phyloP scores from a whole-genome alignment of 2,329 filamentous ascomycete species.

The Xylaria sp. region DNA sequence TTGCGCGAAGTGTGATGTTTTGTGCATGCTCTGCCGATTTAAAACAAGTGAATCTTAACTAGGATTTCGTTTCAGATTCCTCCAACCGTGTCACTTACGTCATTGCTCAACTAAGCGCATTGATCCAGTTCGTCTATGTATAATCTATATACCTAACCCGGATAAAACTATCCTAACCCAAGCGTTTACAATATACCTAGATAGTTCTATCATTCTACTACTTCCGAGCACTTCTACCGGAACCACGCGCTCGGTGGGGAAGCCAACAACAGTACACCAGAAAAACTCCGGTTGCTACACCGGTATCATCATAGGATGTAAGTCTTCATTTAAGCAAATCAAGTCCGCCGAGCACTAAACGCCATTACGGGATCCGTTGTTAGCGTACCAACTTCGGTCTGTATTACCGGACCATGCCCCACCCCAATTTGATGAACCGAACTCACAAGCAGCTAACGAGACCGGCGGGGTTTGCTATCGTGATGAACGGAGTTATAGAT shows the following conservation, averaged over 20 bases:
- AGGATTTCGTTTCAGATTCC: constrained; percentile 28
- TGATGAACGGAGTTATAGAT: constrained; percentile 2
- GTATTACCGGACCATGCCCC: constrained; percentile 6
- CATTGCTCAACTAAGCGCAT: constrained; percentile 11
- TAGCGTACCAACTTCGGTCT: constrained; percentile 15
- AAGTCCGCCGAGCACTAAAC: constrained; percentile 13
- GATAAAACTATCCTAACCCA: not conserved
- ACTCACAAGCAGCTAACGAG: not conserved
- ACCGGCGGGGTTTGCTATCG: not conserved
- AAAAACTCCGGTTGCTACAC: not conserved
- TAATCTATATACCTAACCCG: too few species aligned
- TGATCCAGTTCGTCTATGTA: not conserved
- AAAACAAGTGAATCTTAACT: constrained; percentile 30
- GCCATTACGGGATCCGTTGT: constrained; percentile 7
- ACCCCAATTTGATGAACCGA: not conserved
- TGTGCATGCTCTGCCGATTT: constrained; percentile 18
- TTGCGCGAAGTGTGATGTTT: constrained; percentile 1
- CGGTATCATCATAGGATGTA: not conserved
- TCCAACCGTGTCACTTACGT: constrained; percentile 20
- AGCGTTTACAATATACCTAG: too few species aligned
- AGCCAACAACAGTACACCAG: not conserved
- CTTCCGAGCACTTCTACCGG: not conserved
- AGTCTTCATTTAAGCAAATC: constrained; percentile 23
- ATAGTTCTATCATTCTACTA: not conserved
- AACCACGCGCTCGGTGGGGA: not conserved